phyloP scores from a whole-genome alignment of 306 rosid genomes.

The Rubus parviflorus region DNA sequence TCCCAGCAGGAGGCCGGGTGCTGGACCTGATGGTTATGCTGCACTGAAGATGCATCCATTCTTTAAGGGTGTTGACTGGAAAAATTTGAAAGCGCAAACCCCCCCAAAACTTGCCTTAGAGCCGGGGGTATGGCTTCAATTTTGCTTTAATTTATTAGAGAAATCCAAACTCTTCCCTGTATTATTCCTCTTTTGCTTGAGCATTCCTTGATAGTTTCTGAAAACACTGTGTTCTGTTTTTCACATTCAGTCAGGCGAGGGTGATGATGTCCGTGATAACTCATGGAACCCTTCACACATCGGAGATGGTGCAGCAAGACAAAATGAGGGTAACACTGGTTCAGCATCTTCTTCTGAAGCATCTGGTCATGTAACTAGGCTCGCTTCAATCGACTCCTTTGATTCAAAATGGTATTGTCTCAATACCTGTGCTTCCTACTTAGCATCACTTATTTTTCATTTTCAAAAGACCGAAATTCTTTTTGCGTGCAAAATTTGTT shows the following conservation, averaged over 20 bases:
- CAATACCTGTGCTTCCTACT: background rate
- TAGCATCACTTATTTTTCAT: conserved; percentile 1
- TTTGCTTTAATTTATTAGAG: conserved; percentile 26
- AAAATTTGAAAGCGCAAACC: conserved; percentile 49
- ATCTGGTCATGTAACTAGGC: conserved; percentile 63
- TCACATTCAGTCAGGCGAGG: conserved; percentile 53
- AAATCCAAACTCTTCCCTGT: background rate
- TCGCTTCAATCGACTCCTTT: conserved; percentile 98
- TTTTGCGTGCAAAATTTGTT: background rate
- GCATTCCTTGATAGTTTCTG: conserved; percentile 9
- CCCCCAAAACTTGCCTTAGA: conserved; percentile 87
- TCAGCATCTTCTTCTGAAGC: conserved; percentile 70
- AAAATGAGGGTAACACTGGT: conserved; percentile 48
- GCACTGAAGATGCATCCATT: conserved; percentile 76
- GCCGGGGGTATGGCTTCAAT: conserved; percentile 48
- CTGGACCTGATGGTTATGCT: conserved; percentile 81
- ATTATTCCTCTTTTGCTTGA: background rate
- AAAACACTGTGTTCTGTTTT: conserved; percentile 8
- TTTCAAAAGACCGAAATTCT: background rate
- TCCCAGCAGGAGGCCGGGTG: conserved; percentile 86
- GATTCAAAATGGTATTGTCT: conserved; percentile 91
- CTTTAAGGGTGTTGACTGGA: conserved; percentile 85
- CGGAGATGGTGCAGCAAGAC: conserved; percentile 61
- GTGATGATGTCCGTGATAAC: conserved; percentile 52
- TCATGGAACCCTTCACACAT: conserved; percentile 84